Conservation (phyloP, 257 asterid species). For the Nicotiana benthamiana region DNA sequence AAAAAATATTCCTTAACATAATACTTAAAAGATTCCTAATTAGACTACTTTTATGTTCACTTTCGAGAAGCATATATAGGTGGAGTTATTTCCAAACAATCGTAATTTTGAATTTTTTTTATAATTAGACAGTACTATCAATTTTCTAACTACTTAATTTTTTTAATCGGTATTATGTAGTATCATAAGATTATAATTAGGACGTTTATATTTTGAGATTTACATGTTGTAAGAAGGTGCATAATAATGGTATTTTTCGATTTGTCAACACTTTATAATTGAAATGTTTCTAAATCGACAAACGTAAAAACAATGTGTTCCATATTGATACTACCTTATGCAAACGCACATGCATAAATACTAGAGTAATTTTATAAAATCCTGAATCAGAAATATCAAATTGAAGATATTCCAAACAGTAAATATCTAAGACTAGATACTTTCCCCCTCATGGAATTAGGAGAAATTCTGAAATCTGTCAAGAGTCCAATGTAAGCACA, state of each 20-base stretch:
- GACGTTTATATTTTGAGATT: background rate
- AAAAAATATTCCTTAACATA: too few species aligned
- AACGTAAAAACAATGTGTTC: background rate
- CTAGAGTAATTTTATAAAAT: too few species aligned
- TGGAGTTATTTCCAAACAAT: background rate
- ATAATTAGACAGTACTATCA: background rate
- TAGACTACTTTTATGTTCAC: too few species aligned
- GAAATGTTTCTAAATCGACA: background rate
- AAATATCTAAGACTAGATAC: background rate
- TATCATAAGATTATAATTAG: background rate
- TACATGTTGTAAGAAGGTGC: background rate
- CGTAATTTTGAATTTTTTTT: background rate
- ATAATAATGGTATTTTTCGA: background rate
- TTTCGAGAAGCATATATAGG: background rate
- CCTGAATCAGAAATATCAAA: too few species aligned
- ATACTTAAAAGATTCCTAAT: too few species aligned
- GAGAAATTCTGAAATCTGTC: background rate
- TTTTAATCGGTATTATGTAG: background rate
- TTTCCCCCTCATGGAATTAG: background rate
- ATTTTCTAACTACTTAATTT: too few species aligned
- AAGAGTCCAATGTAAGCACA: background rate
- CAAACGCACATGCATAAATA: background rate
- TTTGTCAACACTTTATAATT: background rate
- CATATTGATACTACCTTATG: background rate
- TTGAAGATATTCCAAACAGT: too few species aligned